Conservation (phyloP, 208 protist genomes). For the Borovskyia barvae region DNA sequence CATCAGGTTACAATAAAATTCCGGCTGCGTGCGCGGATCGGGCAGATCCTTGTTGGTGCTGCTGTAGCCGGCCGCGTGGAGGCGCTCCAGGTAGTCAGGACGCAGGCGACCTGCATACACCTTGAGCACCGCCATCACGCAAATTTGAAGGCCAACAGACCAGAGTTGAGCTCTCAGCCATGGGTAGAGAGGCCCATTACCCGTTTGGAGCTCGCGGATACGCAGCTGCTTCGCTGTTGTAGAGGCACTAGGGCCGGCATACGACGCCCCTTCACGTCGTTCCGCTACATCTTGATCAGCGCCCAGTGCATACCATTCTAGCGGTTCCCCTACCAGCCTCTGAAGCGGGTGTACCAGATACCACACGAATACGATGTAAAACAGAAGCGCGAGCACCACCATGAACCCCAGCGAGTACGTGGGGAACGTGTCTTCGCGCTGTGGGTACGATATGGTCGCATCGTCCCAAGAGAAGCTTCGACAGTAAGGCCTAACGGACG, state of each 20-base stretch:
- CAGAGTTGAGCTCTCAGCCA: slow-evolving; percentile 65
- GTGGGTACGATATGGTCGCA: slow-evolving; percentile 58
- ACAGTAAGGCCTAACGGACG: slow-evolving; percentile 41
- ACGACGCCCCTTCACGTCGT: no score
- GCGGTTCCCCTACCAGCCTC: slow-evolving; percentile 23
- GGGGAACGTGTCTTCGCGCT: slow-evolving; percentile 52
- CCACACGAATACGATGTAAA: slow-evolving; percentile 43
- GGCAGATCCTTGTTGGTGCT: slow-evolving; percentile 9
- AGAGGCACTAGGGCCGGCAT: background rate
- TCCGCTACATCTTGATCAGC: background rate
- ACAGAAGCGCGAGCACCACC: slow-evolving; percentile 20
- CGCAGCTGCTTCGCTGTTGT: slow-evolving; percentile 8
- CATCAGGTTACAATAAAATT: slow-evolving; percentile 65
- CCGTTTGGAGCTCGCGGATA: slow-evolving; percentile 15
- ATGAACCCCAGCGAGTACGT: slow-evolving; percentile 53
- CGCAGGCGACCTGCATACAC: slow-evolving; percentile 88
- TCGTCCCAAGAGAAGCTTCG: slow-evolving; percentile 75
- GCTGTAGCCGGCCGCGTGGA: slow-evolving; percentile 47
- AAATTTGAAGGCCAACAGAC: slow-evolving; percentile 32
- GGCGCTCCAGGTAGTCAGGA: slow-evolving; percentile 83
- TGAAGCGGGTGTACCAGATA: slow-evolving; percentile 34
- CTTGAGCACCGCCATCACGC: slow-evolving; percentile 52
- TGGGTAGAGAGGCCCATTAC: slow-evolving; percentile 33
- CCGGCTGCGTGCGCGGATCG: slow-evolving; percentile 28
- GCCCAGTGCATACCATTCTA: slow-evolving; percentile 14